phyloP scores from a whole-genome alignment of 2,329 filamentous ascomycete species.

The Calonectria naviculata region DNA sequence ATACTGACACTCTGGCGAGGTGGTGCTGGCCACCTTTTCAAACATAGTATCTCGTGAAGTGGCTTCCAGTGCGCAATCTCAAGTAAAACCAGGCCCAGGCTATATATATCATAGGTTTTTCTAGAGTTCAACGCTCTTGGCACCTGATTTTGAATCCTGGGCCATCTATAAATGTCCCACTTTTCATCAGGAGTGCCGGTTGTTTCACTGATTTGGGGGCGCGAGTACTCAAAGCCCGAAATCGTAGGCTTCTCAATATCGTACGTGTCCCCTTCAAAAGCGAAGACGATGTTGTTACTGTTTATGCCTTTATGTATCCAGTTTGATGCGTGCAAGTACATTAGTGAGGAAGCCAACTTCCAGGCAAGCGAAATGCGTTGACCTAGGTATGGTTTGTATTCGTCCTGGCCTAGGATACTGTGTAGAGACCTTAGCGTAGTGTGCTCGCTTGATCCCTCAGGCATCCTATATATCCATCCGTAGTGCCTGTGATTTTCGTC shows the following conservation, averaged over 20 bases:
- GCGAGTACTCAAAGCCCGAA: slow-evolving; percentile 6
- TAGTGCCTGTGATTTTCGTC: not conserved
- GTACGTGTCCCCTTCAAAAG: not conserved
- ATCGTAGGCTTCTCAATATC: not conserved
- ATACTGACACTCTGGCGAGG: not conserved
- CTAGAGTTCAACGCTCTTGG: not conserved
- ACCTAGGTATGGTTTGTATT: not conserved
- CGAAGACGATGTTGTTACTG: not conserved
- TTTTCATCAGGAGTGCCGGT: not conserved
- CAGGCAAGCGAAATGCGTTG: not conserved
- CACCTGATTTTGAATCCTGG: not conserved
- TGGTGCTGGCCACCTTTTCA: slow-evolving; percentile 6
- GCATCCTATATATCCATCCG: slow-evolving; percentile 9
- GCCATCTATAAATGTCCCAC: slow-evolving; percentile 14
- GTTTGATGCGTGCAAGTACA: not conserved
- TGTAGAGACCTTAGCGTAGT: not conserved
- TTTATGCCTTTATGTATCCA: slow-evolving; percentile 9
- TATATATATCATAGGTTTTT: slow-evolving; percentile 7
- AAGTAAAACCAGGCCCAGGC: not conserved
- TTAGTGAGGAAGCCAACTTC: not conserved
- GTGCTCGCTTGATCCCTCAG: not conserved
- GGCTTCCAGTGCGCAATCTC: slow-evolving; percentile 11
- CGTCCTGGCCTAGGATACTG: not conserved
- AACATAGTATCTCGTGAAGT: not conserved
- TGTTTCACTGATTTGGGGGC: not conserved